Evolutionary conservation across 2,329 filamentous ascomycete species (phyloP), one percentile per base, ranked within the genome.

Genomic region (Clarireedia paspali): DNA sequence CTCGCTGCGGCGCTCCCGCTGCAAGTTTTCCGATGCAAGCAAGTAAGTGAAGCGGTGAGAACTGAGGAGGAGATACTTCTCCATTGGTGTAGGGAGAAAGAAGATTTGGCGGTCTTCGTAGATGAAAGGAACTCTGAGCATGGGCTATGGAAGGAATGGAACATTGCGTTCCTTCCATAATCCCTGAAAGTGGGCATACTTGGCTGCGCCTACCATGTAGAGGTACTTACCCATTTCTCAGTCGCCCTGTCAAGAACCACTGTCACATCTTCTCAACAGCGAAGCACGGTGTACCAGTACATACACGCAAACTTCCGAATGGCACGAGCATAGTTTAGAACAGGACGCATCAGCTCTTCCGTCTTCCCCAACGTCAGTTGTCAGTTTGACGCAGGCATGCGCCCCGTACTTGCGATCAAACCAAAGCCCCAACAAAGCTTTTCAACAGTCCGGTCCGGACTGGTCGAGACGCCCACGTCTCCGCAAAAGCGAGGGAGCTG

Each of bases 1-100:
- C 23, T 24, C 12, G 17, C 20, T 46, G 17, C 49, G 38, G 26
- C n/a, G n/a, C 52, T 55, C 52, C 52, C 38, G 52, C 46, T 55
- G 52, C 36, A 55, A 10, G 34, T 17, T 47, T 23, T 53, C 30
- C 24, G 45, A 48, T 40, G 10, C 12, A 47, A 44, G 36, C 42
- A 17, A 46, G 12, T 46, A 46, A 23, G 23, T 46, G 42, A 46
- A 46, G 42, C 42, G 42, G 42, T 46, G 42, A 46, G 14, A 20
- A 20, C 23, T 23, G 23, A 44, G 38, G 17, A 30, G 9, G 26
- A 50, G 27, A n/a, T 14, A n/a, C 27, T 17, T 49, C 30, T 9
- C 38, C 23, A 55, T 50, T 50, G 46, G 46, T 45, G 34, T 4
- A 12, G 30, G 30, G 30, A 20, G 20, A 20, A 20, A 20, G 30